Evolutionary conservation across 768 basidiomycete species (phyloP), one percentile per base, ranked within the genome.

Genomic region (Dioszegia aurantiaca): DNA sequence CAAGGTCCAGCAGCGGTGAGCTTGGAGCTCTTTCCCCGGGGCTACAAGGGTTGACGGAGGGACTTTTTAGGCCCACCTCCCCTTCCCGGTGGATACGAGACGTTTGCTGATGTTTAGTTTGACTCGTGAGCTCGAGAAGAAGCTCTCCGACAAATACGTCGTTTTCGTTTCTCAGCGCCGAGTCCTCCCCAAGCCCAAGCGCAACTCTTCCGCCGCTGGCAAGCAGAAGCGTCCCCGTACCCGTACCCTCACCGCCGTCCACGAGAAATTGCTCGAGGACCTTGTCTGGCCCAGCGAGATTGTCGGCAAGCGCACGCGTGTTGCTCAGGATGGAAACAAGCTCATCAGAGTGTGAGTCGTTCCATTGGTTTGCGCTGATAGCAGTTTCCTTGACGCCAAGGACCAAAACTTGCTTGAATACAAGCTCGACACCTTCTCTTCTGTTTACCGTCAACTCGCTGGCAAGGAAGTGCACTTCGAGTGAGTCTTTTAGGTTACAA

Each of bases 371-470:
- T 17, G 16, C 33, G 62, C 57, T 60, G 21, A 48, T 47, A 57
- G 23, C 77, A 98, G 94, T 68, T 87, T 92, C 83, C 87, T 99
- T 67, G 95, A 99, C 83, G 82, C 90, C 66, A 98, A 98, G 80
- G 95, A 99, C 77, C 85, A 91, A 56, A 98, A 92, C 78, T 89
- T 90, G 73, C 83, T 98, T 77, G 95, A 98, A 83, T 97, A 99
- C 88, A 99, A 99, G 85, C 84, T 98, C 70, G 95, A 99, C 81
- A 94, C 93, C 64, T 99, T 98, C 83, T 88, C 93, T 47, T 92
- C 90, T 40, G 90, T 98, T 64, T 97, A 95, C 84, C 88, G 69
- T 39, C 85, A 87, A 63, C 81, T 95, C 77, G 94, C 92, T 65
- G 93, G 93, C 77, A 97, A 95, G 83, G 93, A 97, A 64, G 93